A percentile compares a stretch with the other conserved stretches of the same genome.
Evolutionary conservation across 371 early-diverging fungal genomes (phyloP).

Genomic region (Apophysomyces trapeziformis): DNA sequence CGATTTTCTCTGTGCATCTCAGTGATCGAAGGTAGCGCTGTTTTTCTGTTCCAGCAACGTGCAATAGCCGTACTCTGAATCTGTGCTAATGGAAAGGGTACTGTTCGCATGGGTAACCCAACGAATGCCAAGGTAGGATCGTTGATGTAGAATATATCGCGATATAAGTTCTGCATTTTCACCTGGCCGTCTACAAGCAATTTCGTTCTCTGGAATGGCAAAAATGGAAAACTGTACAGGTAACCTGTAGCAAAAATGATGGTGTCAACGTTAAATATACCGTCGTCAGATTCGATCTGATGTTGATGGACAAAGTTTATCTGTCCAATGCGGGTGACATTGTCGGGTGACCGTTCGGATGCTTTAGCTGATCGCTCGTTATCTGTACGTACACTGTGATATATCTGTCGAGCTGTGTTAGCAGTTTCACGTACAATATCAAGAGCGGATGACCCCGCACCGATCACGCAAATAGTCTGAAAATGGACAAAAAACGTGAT

Average conservation of each 20-base stretch:
- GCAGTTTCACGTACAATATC: constrained; percentile 58
- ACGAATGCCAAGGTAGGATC: constrained; percentile 63
- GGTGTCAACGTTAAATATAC: constrained; percentile 37
- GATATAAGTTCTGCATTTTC: constrained; percentile 51
- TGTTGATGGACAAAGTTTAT: constrained; percentile 5
- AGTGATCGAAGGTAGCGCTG: constrained; percentile 11
- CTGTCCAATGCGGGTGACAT: constrained; percentile 26
- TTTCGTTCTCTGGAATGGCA: constrained; percentile 26
- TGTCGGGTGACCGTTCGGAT: constrained; percentile 11
- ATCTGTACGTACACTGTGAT: constrained; percentile 41
- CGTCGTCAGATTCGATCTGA: constrained; percentile 40
- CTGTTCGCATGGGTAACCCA: constrained; percentile 59
- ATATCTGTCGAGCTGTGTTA: constrained; percentile 37
- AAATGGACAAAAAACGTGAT: neutral
- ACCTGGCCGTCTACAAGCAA: constrained; percentile 47
- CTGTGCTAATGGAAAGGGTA: constrained; percentile 61
- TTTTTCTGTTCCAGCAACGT: constrained; percentile 35
- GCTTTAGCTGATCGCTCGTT: too few relatives aligned
- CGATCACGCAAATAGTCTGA: constrained; percentile 49
- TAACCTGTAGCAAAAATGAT: constrained; percentile 70
- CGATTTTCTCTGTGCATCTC: constrained; percentile 13
- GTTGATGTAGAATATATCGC: constrained; percentile 50
- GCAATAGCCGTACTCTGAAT: constrained; percentile 54
- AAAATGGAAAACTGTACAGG: constrained; percentile 61
- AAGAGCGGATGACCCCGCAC: constrained; percentile 49